These are phyloP conservation scores for Pelargonium australe DNA, from an alignment of 441 rosid species.

Conservation along the genomic window DNA sequence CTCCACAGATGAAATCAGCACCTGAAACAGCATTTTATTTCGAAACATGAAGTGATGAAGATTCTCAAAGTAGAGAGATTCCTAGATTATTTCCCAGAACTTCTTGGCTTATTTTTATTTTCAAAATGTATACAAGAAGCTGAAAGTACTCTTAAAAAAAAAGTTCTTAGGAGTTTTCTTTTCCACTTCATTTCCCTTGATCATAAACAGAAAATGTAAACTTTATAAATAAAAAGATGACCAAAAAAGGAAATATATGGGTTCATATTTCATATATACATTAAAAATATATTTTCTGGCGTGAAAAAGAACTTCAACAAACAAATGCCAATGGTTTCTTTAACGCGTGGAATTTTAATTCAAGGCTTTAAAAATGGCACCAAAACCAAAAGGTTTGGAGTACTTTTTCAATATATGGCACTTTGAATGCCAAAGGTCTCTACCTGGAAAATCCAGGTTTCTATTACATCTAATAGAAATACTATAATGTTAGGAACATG, in stretches of 20 bases:
- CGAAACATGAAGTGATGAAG: neutral
- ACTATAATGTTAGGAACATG: too few relatives aligned
- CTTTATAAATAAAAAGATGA: neutral
- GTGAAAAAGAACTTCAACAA: neutral
- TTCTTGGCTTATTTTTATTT: too few relatives aligned
- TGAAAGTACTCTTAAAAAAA: neutral
- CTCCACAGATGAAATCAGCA: constrained; percentile 72
- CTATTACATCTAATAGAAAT: too few relatives aligned
- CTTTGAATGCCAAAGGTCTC: too few relatives aligned
- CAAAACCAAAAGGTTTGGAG: too few relatives aligned
- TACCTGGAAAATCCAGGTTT: too few relatives aligned
- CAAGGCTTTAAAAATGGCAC: neutral
- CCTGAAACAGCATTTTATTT: constrained; percentile 31
- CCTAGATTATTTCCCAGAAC: neutral
- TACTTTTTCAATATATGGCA: too few relatives aligned
- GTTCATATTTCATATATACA: neutral
- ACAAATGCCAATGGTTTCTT: neutral
- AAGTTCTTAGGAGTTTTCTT: neutral
- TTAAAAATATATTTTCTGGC: neutral
- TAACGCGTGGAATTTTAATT: neutral
- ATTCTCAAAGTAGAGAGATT: neutral
- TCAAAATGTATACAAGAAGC: neutral
- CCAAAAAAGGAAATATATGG: neutral
- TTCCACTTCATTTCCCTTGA: neutral
- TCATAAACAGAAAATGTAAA: neutral